Percentiles rank a stretch among this genome's conserved stretches.
Conservation (phyloP, 177 flowering plant genomes). For the Vitis hybrid region DNA sequence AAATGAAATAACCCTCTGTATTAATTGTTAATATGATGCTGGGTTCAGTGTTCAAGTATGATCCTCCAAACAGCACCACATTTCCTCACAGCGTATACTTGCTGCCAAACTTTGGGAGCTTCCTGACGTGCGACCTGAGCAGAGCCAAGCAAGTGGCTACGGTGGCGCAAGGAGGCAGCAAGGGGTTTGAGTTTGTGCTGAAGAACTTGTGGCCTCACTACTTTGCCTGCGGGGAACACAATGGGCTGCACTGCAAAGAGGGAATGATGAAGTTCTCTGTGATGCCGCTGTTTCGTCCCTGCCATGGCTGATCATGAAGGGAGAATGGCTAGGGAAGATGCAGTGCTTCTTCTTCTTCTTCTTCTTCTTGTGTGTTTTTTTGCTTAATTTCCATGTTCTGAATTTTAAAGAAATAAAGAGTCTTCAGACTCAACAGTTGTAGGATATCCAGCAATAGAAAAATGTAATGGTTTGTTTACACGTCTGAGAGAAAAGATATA, state of each 20-base stretch:
- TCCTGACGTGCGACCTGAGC: slow-evolving; percentile 34
- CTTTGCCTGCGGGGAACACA: slow-evolving; percentile 45
- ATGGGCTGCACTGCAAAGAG: slow-evolving; percentile 40
- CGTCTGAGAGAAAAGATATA: too few species aligned
- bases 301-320: not conserved
- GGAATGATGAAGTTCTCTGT: slow-evolving; percentile 51
- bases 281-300: slow-evolving; percentile 26
- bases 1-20: not conserved
- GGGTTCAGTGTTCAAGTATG: slow-evolving; percentile 43
- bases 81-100: slow-evolving; percentile 47
- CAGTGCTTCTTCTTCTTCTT: not conserved
- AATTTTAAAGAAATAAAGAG: not conserved
- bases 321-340: slow-evolving; percentile 5
- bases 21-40: not conserved
- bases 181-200: slow-evolving; percentile 42
- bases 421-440: not conserved
- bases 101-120: slow-evolving; percentile 41
- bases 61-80: slow-evolving; percentile 26
- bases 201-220: slow-evolving; percentile 35
- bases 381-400: not conserved
- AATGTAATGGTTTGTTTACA: too few species aligned
- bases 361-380: not conserved
- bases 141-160: slow-evolving; percentile 33
- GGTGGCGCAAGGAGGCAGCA: slow-evolving; percentile 31
- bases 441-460: too few species aligned